A percentile compares a stretch with the other conserved stretches of the same genome.
Conservation (phyloP, 2,329 filamentous ascomycete genomes). For the Penicillium sp. region DNA sequence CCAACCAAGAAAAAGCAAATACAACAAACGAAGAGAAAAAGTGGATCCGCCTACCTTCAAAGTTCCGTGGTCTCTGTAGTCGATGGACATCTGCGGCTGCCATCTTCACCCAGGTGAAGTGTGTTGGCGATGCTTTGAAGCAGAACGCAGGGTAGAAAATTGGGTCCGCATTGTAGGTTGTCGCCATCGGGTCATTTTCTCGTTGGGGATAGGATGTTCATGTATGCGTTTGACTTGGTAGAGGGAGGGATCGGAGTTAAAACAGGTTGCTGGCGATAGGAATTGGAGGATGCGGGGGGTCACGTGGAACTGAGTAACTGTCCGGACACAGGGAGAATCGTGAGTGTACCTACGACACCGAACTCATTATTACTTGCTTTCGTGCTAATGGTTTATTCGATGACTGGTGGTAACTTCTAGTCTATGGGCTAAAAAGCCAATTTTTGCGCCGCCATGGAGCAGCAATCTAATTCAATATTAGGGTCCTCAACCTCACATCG, state of each 20-base stretch:
- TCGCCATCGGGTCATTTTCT: constrained; percentile 39
- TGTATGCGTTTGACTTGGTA: neutral
- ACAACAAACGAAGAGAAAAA: neutral
- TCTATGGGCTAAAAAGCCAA: neutral
- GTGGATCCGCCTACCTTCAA: constrained; percentile 54
- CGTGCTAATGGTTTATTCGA: neutral
- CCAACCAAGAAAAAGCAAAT: neutral
- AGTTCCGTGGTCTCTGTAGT: constrained; percentile 55
- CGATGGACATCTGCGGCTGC: constrained; percentile 61
- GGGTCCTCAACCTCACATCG: constrained; percentile 16
- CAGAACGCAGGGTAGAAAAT: constrained; percentile 65
- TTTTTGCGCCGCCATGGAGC: neutral
- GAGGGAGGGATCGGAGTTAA: neutral
- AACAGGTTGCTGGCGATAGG: neutral
- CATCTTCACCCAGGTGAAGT: constrained; percentile 68
- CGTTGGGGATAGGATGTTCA: constrained; percentile 6
- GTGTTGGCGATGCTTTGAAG: constrained; percentile 66
- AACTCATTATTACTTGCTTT: too few relatives aligned
- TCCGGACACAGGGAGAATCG: neutral
- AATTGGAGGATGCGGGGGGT: neutral
- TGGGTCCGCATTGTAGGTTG: constrained; percentile 34
- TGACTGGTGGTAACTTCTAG: neutral
- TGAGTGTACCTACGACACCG: too few relatives aligned
- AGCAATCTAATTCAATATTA: neutral
- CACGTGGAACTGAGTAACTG: constrained; percentile 9